Base-by-base conservation (phyloP, 192 early-diverging fungal species). In the Coemansia sp. region DNA sequence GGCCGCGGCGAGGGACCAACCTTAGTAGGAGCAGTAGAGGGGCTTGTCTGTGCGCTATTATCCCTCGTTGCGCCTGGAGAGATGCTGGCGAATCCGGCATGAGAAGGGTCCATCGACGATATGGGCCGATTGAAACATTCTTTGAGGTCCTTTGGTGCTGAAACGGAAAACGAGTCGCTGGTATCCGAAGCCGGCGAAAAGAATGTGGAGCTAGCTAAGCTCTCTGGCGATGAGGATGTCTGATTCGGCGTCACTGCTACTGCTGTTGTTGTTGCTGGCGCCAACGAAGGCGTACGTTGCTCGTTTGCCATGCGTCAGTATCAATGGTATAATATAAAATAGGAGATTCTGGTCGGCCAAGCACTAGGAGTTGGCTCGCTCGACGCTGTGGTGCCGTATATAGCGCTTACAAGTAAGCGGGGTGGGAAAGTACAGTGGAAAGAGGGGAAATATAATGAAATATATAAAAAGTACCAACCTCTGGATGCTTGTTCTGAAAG, bases 41-140 rank as follows among this genome's bases (percentile, higher is more conserved):
- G 63, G 57, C 70, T 81, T 48, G 63, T 63, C 23, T 70, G 69
- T 4, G 67, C 61, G 59, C 78, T 79, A 62, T 43, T 75, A 36
- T 68, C 63, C 14, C 63, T 67, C 2, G 73, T 71, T 42, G 43
- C 49, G 17, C 67, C 63, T 15, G 66, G 73, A 33, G 73, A 75
- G 0, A 73, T 35, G 35, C 63, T 67, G 6, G 50, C 63, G 40
- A 70, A 36, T 14, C 54, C 67, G 55, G 4, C 17, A 36, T 34
- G 19, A 9, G 13, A 19, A 35, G 32, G 48, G 45, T 66, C 62
- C 62, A 58, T 54, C 34, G 25, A 57, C 34, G 33, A 17, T 34
- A 57, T 15, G 7, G 55, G n/a, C 33, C 11, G 3, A 17, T 10
- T 25, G 2, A 5, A 25, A 19, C 42, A 45, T 17, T 45, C 42